Evolutionary conservation across 495 filamentous ascomycete genomes (phyloP).

Genomic region (Trypethelium eluteriae): DNA sequence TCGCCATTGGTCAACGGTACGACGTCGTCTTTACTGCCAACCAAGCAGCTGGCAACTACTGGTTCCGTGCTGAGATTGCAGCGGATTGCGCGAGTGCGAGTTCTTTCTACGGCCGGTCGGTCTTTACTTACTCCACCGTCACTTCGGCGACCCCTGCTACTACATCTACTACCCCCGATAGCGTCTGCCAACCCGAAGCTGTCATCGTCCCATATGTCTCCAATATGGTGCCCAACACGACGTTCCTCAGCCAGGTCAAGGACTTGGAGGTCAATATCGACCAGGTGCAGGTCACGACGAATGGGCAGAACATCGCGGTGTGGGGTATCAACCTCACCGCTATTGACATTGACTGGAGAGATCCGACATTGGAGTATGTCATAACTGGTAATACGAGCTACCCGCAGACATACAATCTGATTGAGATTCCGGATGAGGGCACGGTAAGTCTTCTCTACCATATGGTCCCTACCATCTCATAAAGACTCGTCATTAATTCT

Average conservation of each 20-base stretch:
- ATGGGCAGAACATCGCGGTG: constrained; percentile 31
- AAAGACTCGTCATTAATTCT: not conserved
- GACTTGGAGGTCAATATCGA: constrained; percentile 29
- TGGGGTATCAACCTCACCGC: constrained; percentile 36
- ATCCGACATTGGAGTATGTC: constrained; percentile 35
- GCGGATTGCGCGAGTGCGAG: constrained; percentile 21
- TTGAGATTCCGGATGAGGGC: constrained; percentile 32
- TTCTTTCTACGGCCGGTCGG: constrained; percentile 21
- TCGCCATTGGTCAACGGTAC: constrained; percentile 37
- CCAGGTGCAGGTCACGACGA: constrained; percentile 25
- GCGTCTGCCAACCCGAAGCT: constrained; percentile 14
- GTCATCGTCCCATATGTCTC: constrained; percentile 22
- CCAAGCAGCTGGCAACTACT: constrained; percentile 34
- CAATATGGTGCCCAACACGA: constrained; percentile 22
- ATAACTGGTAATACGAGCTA: constrained; percentile 30
- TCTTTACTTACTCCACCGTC: constrained; percentile 33
- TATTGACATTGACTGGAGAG: constrained; percentile 33
- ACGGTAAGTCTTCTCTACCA: constrained; percentile 15
- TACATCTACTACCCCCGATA: constrained; percentile 20
- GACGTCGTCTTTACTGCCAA: constrained; percentile 36
- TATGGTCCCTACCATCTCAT: not conserved
- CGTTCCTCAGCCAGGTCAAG: constrained; percentile 25
- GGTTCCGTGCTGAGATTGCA: constrained; percentile 31
- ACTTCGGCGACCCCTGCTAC: constrained; percentile 19
- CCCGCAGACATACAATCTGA: constrained; percentile 28